phyloP scores from a whole-genome alignment of 768 basidiomycete species.

The Multifurca ochricompacta region DNA sequence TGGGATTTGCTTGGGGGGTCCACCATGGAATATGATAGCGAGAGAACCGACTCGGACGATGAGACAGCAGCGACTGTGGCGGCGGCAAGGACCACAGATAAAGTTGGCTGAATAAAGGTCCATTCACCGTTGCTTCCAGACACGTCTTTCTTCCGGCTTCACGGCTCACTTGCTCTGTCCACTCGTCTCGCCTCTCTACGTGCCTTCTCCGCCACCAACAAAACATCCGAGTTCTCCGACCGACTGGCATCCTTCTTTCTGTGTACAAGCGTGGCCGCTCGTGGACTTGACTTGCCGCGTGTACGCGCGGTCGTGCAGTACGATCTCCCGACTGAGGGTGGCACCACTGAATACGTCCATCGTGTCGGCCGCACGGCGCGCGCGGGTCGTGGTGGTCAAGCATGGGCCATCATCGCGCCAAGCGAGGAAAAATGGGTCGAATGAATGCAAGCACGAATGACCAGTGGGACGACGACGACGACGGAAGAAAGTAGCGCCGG shows the following conservation, averaged over 20 bases:
- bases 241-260: conserved; percentile 65
- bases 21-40: conserved; percentile 3
- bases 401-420: conserved; percentile 87
- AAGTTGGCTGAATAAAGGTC: conserved; percentile 40
- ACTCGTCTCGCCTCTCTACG: conserved; percentile 78
- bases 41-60: conserved; percentile 22
- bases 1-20: conserved; percentile 66
- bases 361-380: conserved; percentile 95
- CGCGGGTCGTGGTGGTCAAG: conserved; percentile 91
- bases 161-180: conserved; percentile 81
- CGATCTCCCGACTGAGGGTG: conserved; percentile 95
- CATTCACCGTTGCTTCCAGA: conserved; percentile 74
- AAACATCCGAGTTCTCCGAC: conserved; percentile 24
- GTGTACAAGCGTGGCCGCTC: conserved; percentile 97
- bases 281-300: conserved; percentile 91
- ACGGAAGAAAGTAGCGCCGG: conserved; percentile 28
- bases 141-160: conserved; percentile 78
- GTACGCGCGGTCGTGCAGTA: conserved; percentile 94
- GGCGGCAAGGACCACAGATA: conserved; percentile 17
- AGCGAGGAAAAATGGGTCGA: conserved; percentile 84
- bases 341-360: conserved; percentile 94
- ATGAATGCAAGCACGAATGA: conserved; percentile 85
- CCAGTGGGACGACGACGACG: conserved; percentile 38
- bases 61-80: too few species aligned
- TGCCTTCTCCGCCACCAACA: conserved; percentile 53